phyloP scores from a whole-genome alignment of 306 rosid genomes.

The Vicia sativa region DNA sequence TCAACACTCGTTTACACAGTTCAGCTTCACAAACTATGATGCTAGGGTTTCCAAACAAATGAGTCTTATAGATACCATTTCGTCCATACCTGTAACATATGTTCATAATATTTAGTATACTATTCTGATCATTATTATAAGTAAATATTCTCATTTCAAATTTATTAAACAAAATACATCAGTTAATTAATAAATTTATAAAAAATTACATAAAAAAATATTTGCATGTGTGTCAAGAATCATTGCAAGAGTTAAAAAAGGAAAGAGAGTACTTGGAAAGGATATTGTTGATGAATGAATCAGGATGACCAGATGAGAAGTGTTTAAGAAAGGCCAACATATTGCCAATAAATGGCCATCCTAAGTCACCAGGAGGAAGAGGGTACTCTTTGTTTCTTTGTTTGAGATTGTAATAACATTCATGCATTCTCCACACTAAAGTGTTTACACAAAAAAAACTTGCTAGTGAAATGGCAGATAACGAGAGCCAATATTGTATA shows the following conservation, averaged over 20 bases:
- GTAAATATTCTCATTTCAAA: no score
- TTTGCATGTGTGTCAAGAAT: no score
- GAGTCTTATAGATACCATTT: not conserved
- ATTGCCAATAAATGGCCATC: conserved; percentile 16
- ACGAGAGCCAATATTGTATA: not conserved
- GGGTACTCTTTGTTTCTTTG: not conserved
- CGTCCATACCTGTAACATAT: conserved; percentile 4
- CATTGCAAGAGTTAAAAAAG: no score
- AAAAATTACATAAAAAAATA: no score
- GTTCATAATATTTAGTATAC: no score
- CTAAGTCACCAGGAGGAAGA: not conserved
- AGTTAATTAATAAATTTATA: no score
- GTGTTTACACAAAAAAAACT: not conserved
- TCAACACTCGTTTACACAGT: conserved; percentile 24
- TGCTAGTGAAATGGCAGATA: not conserved
- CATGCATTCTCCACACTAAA: not conserved
- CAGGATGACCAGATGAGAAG: conserved; percentile 9
- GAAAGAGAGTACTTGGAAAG: not conserved
- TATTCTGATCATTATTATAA: no score
- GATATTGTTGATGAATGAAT: not conserved
- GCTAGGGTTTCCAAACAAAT: conserved; percentile 29
- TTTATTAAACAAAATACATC: no score
- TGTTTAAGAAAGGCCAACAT: not conserved
- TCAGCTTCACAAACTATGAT: conserved; percentile 28
- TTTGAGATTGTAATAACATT: conserved; percentile 8